Base-by-base conservation (phyloP, 192 early-diverging fungal genomes). In the Phycomyces nitens region DNA sequence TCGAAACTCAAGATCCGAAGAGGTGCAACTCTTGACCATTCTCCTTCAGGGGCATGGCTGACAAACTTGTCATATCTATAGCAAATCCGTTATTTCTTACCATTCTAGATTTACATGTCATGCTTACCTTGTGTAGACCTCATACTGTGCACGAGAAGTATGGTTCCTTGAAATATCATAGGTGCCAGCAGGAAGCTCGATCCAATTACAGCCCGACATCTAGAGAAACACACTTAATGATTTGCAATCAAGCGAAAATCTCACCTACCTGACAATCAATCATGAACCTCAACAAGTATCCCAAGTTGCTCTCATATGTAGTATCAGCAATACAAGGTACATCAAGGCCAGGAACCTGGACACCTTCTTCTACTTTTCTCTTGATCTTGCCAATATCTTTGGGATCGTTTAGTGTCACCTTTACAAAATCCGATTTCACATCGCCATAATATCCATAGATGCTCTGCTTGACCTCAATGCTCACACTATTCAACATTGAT, bases 1-100 rank as follows among this genome's bases (percentile, higher is more conserved):
- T 99, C 97, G 65, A 99, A 95, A 64, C 92, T 94, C 47, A 99
- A 69, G 59, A 99, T 90, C 41, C 97, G 84, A 39, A 97, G 79
- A 2, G 97, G 97, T 5, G 97, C 97, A 56, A 95, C 86, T 65
- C 93, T 88, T 18, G 88, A 90, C 92, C 93, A 98, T 49, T 96
- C 89, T 55, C 86, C 89, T 58, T 94, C 92, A 3, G 95, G 88
- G 24, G 88, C 78, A 62, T 98, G 92, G 14, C 90, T 81, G 50
- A 95, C 79, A 16, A 99, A 68, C 61, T 94, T 81, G 7, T 84
- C 81, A 70, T 86, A 90, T 61, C 88, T 80, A 65, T 68, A 23
- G 11, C 2, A 42, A 52, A 57, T 53, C 10, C 16, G 0, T 22
- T 18, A n/a, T 9, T 8, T 7, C 34, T 27, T 20, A 15, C 15